Conservation (phyloP, 768 basidiomycete species). For the Boletus sp. region DNA sequence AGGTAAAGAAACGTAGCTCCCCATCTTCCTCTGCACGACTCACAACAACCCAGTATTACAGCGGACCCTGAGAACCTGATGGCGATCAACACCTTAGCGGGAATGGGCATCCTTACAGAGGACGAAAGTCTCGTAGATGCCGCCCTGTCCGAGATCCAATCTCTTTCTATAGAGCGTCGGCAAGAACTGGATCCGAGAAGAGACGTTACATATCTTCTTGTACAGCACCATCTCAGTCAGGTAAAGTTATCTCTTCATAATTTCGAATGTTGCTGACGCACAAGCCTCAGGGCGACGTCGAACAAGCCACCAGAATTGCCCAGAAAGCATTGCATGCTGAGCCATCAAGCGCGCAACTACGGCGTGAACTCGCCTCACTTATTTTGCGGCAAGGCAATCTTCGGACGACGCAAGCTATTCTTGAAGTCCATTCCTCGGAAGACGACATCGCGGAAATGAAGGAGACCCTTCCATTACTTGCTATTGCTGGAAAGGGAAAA, state of each 20-base stretch:
- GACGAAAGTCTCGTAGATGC: constrained; percentile 84
- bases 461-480: constrained; percentile 47
- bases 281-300: constrained; percentile 41
- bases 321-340: constrained; percentile 58
- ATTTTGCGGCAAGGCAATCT: constrained; percentile 46
- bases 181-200: constrained; percentile 63
- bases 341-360: constrained; percentile 47
- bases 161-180: constrained; percentile 63
- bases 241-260: constrained; percentile 36
- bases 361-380: constrained; percentile 54
- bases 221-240: constrained; percentile 70
- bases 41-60: constrained; percentile 54
- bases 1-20: constrained; percentile 49
- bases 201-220: constrained; percentile 68
- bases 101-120: constrained; percentile 81
- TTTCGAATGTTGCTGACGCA: not conserved
- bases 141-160: constrained; percentile 75
- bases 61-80: constrained; percentile 73
- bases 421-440: constrained; percentile 32
- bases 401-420: constrained; percentile 44
- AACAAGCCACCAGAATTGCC: constrained; percentile 47
- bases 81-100: constrained; percentile 80
- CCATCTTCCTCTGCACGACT: constrained; percentile 7
- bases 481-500: constrained; percentile 38
- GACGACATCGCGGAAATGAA: constrained; percentile 37